Base-by-base conservation (phyloP, 192 early-diverging fungal genomes). In the Funneliformis geosporum region DNA sequence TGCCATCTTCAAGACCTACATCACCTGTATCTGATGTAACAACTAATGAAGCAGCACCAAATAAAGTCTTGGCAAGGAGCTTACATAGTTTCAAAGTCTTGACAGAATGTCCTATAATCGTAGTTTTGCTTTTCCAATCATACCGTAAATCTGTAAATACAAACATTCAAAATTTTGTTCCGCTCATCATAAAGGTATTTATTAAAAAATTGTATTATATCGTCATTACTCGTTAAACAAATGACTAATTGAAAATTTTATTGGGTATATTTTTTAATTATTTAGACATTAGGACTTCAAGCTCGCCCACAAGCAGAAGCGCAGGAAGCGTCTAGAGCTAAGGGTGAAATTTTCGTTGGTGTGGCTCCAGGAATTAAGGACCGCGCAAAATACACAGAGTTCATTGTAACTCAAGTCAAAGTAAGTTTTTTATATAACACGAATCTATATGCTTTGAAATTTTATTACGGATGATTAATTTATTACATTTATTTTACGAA, bases 91-190 rank as follows among this genome's bases (percentile, higher is more conserved):
- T 99, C 90, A 99, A 99, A 84, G 97, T 99, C 23, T 82, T 99
- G 79, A 97, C 95, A 5, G 98, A 99, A 80, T 97, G 97, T 79
- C 98, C 98, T 6, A 97, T 99, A 28, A 99, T 99, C 68, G 95
- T 99, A 28, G 98, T 98, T 1, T 86, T 98, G 25, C 85, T 99
- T 27, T 96, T 99, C 78, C 95, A 98, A 86, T 89, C 97, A 1
- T 92, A 96, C 86, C 90, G 93, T 18, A 89, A 91, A 46, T 93
- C 93, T 76, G 94, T 95, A 33, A 90, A 88, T 43, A 88, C 86
- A 28, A 95, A 97, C 79, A 92, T 99, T 47, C 88, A 89, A 46
- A 87, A 87, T 68, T 96, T 99, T 82, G 90, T 99, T 10, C 96
- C 96, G 5, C 86, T 95, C 33, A 96, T 97, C 43, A 90, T 99